phyloP scores from a whole-genome alignment of 345 rosid genomes.

The Limnanthes douglasii region DNA sequence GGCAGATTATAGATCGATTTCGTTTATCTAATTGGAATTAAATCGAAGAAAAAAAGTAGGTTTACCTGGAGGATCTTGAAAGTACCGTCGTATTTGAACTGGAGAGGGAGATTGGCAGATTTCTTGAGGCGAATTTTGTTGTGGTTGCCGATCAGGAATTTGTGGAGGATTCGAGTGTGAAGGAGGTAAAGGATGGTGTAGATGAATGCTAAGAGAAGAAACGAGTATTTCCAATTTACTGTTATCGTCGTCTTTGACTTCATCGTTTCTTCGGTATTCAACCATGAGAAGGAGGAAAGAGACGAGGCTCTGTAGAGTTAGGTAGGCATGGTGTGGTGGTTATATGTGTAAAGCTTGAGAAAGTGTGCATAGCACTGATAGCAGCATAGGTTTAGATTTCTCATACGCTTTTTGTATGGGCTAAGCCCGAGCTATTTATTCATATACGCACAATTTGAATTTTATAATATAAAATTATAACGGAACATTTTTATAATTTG shows the following conservation, averaged over 20 bases:
- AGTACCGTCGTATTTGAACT: conserved; percentile 69
- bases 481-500: too few relatives aligned
- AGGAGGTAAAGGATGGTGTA: conserved; percentile 21
- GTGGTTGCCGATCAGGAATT: conserved; percentile 20
- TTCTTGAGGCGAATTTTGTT: conserved; percentile 32
- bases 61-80: conserved; percentile 89
- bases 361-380: too few relatives aligned
- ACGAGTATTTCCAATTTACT: conserved; percentile 21
- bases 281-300: too few relatives aligned
- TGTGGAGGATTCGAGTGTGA: conserved; percentile 24
- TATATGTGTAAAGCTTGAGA: too few relatives aligned
- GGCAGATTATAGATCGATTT: background rate
- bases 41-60: background rate
- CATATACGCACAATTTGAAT: too few relatives aligned
- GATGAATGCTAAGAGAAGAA: conserved; percentile 27
- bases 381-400: too few relatives aligned
- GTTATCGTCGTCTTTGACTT: background rate
- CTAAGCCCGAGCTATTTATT: too few relatives aligned
- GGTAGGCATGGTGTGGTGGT: too few relatives aligned
- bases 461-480: too few relatives aligned
- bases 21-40: too few relatives aligned
- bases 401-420: too few relatives aligned
- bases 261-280: conserved; percentile 7
- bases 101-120: conserved; percentile 50
- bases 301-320: too few relatives aligned